Evolutionary conservation across 2,329 filamentous ascomycete species (phyloP).

Genomic region (Microsporum ferrugineum): DNA sequence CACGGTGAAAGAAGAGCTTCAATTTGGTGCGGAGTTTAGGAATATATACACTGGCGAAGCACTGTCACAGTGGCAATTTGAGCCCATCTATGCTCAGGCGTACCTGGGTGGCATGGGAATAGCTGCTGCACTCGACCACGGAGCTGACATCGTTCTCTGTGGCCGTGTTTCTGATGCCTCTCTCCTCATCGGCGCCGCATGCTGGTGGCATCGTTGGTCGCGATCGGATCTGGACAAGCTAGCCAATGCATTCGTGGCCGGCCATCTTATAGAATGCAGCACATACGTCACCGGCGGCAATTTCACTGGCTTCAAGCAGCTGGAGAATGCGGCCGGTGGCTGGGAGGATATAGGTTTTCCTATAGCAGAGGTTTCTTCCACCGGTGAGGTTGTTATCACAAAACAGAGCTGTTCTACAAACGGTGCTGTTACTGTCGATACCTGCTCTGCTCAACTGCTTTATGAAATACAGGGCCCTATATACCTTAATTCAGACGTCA

Average conservation of each 20-base stretch:
- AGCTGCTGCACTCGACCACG: conserved; percentile 28
- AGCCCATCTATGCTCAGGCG: conserved; percentile 24
- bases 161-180: conserved; percentile 37
- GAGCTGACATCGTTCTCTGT: conserved; percentile 37
- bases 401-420: conserved; percentile 32
- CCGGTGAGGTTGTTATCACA: conserved; percentile 34
- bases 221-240: conserved; percentile 28
- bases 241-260: conserved; percentile 31
- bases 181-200: conserved; percentile 33
- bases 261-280: conserved; percentile 32
- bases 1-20: conserved; percentile 23
- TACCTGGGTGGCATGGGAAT: conserved; percentile 33
- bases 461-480: conserved; percentile 46
- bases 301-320: conserved; percentile 33
- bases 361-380: conserved; percentile 35
- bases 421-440: conserved; percentile 39
- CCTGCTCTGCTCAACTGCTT: conserved; percentile 42
- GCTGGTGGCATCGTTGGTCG: conserved; percentile 36
- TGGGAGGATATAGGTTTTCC: conserved; percentile 39
- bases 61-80: conserved; percentile 28
- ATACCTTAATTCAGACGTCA: conserved; percentile 50
- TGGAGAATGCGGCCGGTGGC: conserved; percentile 19
- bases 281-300: conserved; percentile 36
- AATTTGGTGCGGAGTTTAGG: conserved; percentile 27
- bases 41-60: conserved; percentile 31